Base-by-base conservation (phyloP, 768 basidiomycete species). In the Zangia roseola region DNA sequence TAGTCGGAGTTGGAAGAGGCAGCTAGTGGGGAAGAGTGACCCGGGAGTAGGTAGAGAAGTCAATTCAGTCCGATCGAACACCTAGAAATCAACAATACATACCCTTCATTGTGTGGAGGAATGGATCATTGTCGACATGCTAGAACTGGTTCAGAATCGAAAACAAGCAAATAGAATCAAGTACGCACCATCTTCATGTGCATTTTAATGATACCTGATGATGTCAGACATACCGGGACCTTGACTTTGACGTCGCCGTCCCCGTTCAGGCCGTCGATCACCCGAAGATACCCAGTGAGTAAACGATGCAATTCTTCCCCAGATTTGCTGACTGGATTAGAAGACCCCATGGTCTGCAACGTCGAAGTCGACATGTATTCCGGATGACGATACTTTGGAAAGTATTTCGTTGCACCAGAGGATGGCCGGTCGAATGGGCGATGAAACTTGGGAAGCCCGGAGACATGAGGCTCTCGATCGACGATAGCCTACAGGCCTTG, bases 141-240 rank as follows among this genome's bases (percentile, higher is more conserved):
- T 64, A 23, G 10, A 16, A 35, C 39, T 23, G 17, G 6, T 3
- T 60, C 31, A 51, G 43, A 5, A 14, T 10, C 23, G 42, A n/a
- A 9, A 37, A 12, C 2, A 19, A 34, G n/a, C 2, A 16, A 1
- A 10, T 8, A 12, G 1, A 9, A 45, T 34, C 9, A 20, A 36
- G 21, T 13, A 42, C 49, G 25, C 12, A 52, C 54, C 60, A 58
- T 57, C 3, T 63, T 31, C 25, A 53, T 44, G 25, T 30, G 54
- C 61, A 63, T 60, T 47, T 61, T 46, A 33, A 55, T 46, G 7
- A 52, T 54, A 13, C 55, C 58, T 6, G 61, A 55, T 7, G 61
- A 59, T 57, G 57, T 62, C 12, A 59, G 16, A 36, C 49, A 56
- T 30, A 56, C 53, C 0, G 53, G 52, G 43, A 60, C 51, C 26